These are phyloP conservation scores for Populus trichocarpa DNA, from an alignment of 441 rosid species.

Conservation along the genomic window DNA sequence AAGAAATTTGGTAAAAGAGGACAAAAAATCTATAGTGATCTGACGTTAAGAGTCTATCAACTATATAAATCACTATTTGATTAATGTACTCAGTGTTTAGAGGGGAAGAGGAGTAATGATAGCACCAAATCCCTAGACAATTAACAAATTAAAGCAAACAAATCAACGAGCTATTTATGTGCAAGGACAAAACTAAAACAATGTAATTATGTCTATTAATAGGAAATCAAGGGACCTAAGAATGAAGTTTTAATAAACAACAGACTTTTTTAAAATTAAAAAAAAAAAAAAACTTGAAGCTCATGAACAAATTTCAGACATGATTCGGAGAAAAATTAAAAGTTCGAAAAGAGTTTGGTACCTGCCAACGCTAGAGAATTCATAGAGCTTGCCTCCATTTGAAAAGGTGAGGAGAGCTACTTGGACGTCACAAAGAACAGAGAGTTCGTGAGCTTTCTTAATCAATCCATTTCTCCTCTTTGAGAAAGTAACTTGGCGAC, in stretches of 20 bases:
- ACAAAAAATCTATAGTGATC: no score
- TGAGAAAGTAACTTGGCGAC: conserved; percentile 51
- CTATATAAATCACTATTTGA: no score
- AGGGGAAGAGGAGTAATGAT: neutral
- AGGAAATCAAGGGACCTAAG: neutral
- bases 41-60: no score
- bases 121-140: neutral
- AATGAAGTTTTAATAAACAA: neutral
- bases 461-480: conserved; percentile 42
- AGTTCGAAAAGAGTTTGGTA: neutral
- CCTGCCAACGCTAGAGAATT: conserved; percentile 36
- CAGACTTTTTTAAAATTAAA: no score
- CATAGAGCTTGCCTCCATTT: conserved; percentile 30
- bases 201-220: no score
- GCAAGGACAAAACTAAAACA: neutral
- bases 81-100: no score
- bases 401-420: conserved; percentile 37
- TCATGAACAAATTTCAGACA: no score
- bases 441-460: conserved; percentile 41
- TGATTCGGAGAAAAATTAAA: neutral
- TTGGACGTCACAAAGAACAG: conserved; percentile 36
- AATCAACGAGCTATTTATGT: neutral
- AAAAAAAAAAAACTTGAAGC: no score
- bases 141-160: neutral
- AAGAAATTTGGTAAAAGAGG: no score